Base-by-base conservation (phyloP, 1,284 basidiomycete genomes). In the Schizophyllum commune region DNA sequence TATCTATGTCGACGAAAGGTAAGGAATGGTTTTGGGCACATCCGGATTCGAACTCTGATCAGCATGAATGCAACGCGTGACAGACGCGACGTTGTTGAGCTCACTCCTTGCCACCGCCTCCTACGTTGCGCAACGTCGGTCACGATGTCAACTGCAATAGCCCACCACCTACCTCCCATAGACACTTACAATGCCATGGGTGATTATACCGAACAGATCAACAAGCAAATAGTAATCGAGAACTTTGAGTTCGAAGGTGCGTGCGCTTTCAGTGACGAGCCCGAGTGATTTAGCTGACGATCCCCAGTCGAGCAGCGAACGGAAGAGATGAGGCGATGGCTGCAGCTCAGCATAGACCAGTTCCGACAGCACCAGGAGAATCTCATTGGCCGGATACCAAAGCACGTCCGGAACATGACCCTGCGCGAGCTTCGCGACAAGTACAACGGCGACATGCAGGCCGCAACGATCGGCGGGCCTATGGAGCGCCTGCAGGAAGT, bases 221-320 rank as follows among this genome's bases (percentile, higher is more conserved):
- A 91, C 73, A 91, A 91, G 68, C 75, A 81, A 51, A 86, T 91
- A 65, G 79, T 92, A 1, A 74, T 91, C 27, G 80, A 81, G 55
- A 92, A 92, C 70, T 79, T 92, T 59, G 88, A 91, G 65, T 81
- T 91, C 63, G 89, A 92, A 83, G 87, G 89, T 89, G 34, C 34
- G 34, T 13, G 34, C 13, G 34, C 34, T 39, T 39, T n/a, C n/a
- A n/a, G n/a, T 13, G 34, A 39, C 34, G 7, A 13, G 7, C 7
- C 34, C 13, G 13, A 13, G 7, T 7, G 7, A 6, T 39, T 13
- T 7, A 39, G 34, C 34, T 39, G 34, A 39, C 34, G 7, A 7
- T 54, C 8, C 52, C 6, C 52, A 54, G 52, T 54, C 52, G 52
- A 54, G n/a, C n/a, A n/a, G 52, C 17, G 21, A 6, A n/a, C 21